Evolutionary conservation across 2,329 filamentous ascomycete species (phyloP), one percentile per base, ranked within the genome.

Genomic region (Aspergillus ochraceoroseus): DNA sequence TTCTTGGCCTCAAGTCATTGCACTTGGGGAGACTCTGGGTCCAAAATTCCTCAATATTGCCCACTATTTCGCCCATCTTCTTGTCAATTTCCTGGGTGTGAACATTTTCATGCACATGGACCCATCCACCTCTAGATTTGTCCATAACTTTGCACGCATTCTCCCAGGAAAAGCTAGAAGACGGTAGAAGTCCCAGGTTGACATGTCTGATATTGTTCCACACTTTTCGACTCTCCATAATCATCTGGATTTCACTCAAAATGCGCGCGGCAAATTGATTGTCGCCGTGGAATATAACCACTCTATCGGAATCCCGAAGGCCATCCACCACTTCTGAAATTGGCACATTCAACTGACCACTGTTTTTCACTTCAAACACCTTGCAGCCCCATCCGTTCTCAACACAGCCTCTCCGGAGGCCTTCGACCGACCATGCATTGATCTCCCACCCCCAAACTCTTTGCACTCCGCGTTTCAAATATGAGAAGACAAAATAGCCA

Each of bases 401-500:
- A 30, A 71, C 55, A 18, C 89, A 86, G 14, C 88, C 90, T 50
- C 85, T 77, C 17, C 80, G 73, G 57, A 96, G 63, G 0, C 85
- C 88, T 67, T 95, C 87, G 22, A 94, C 76, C 50, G 82, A 88
- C 82, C 89, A 85, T 0, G 83, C 82, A 61, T 95, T 95, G 31
- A 95, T 70, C 64, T 96, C 90, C 85, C 87, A 96, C 53, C 87
- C 86, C 28, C 92, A 70, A 1, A 95, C 83, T 33, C 76, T 69
- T 6, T 55, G 68, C 55, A 89, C 68, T 0, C 87, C 87, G 12
- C 83, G 76, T 44, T 70, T 73, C 5, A 82, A 75, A 64, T 95
- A 95, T 20, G 80, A 85, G 57, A 95, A 94, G 3, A 84, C 79
- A 65, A 96, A 95, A 65, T 95, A 95, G 4, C 90, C 90, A 49